Percentiles rank a stretch among this genome's conserved stretches.
phyloP scores from a whole-genome alignment of 2,329 filamentous ascomycete species.

The Cytospora leucostoma region DNA sequence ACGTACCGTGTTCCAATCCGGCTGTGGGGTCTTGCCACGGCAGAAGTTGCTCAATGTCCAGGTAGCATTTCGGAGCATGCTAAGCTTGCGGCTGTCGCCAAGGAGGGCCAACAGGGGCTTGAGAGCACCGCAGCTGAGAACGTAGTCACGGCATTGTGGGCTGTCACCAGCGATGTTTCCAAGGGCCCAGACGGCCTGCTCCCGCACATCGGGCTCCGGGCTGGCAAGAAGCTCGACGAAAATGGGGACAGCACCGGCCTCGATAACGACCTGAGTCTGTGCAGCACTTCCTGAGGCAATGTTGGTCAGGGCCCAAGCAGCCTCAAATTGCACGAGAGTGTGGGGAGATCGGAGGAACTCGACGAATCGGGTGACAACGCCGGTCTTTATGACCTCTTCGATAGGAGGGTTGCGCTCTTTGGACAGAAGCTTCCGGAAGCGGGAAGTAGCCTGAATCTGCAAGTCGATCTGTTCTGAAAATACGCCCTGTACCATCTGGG shows the following conservation, averaged over 20 bases:
- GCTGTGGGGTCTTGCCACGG: constrained; percentile 98
- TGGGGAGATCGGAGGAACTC: constrained; percentile 97
- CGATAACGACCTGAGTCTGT: constrained; percentile 98
- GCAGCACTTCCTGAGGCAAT: constrained; percentile 96
- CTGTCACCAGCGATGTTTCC: constrained; percentile 99
- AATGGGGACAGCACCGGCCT: constrained; percentile 96
- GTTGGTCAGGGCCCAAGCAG: constrained; percentile 98
- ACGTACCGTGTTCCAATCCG: constrained; percentile 93
- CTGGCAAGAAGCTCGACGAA: constrained; percentile 95
- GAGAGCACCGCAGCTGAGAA: constrained; percentile 86
- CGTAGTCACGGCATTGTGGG: constrained; percentile 95
- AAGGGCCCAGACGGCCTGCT: constrained; percentile 97
- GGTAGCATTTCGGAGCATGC: constrained; percentile 97
- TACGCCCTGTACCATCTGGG: constrained; percentile 95
- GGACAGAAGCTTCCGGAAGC: constrained; percentile 95
- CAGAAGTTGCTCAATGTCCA: constrained; percentile 99
- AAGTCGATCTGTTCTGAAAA: constrained; percentile 98
- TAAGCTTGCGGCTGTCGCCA: constrained; percentile 96
- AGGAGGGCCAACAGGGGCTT: constrained; percentile 87
- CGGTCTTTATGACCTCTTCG: constrained; percentile 98
- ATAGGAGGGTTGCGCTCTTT: constrained; percentile 99
- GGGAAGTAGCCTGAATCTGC: constrained; percentile 96
- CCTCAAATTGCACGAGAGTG: constrained; percentile 97
- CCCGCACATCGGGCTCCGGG: constrained; percentile 94
- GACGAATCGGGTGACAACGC: constrained; percentile 95